phyloP scores from a whole-genome alignment of 441 rosid species.

The Breynia disticha region DNA sequence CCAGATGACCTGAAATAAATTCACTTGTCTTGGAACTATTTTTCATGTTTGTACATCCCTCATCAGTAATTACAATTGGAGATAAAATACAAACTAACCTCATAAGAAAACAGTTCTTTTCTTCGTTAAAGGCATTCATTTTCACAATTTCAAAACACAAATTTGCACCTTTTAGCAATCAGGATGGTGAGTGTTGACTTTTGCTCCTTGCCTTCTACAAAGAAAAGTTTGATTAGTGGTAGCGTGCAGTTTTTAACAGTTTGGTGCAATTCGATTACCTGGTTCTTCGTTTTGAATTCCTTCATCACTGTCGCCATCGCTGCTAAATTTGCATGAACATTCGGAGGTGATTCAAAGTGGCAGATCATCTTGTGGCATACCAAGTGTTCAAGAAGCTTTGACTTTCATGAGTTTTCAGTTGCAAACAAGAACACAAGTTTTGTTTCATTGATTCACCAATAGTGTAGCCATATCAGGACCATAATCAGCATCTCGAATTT shows the following conservation, averaged over 20 bases:
- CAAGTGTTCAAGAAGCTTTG: too few species aligned
- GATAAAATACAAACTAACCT: not conserved
- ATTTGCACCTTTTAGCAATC: constrained; percentile 75
- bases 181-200: constrained; percentile 84
- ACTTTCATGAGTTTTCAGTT: too few species aligned
- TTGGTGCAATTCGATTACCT: constrained; percentile 25
- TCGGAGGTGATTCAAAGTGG: too few species aligned
- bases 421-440: not conserved
- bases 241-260: too few species aligned
- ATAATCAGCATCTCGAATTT: constrained; percentile 27
- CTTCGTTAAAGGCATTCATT: too few species aligned
- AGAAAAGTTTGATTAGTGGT: not conserved
- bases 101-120: too few species aligned
- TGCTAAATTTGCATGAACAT: not conserved
- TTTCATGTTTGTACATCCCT: too few species aligned
- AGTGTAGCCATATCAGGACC: constrained; percentile 13
- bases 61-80: not conserved
- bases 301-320: constrained; percentile 71
- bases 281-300: constrained; percentile 81
- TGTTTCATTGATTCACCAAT: not conserved
- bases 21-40: too few species aligned
- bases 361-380: too few species aligned
- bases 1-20: constrained; percentile 69
- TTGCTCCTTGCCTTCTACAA: constrained; percentile 78
- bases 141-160: too few species aligned